Percentiles rank a stretch among this genome's conserved stretches.
Evolutionary conservation across 768 basidiomycete species (phyloP).

Genomic region (Clitopilus hobsonii): DNA sequence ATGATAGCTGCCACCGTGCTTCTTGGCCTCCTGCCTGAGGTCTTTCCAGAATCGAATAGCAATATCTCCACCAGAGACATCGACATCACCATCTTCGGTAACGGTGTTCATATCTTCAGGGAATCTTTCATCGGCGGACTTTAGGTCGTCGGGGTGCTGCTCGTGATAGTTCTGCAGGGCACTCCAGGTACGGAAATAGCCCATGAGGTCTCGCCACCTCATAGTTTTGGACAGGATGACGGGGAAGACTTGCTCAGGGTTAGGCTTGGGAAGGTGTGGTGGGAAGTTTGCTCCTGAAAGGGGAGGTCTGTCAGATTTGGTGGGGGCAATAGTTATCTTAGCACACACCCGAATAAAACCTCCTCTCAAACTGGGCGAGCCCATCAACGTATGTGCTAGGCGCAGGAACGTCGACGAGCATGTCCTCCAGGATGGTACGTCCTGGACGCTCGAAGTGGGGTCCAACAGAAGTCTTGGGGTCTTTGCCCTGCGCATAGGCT

Average conservation of each 20-base stretch:
- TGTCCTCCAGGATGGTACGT: conserved; percentile 65
- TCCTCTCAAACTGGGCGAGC: conserved; percentile 41
- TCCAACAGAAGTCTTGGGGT: conserved; percentile 52
- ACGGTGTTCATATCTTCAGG: conserved; percentile 20
- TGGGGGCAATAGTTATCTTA: background rate
- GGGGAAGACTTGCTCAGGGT: conserved; percentile 26
- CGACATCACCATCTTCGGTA: conserved; percentile 18
- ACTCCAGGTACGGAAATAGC: conserved; percentile 70
- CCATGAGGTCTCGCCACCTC: conserved; percentile 62
- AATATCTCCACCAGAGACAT: conserved; percentile 52
- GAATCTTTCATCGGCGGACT: conserved; percentile 28
- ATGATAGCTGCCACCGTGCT: conserved; percentile 24
- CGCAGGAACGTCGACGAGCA: conserved; percentile 66
- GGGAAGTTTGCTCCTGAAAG: conserved; percentile 11
- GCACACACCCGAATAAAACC: conserved; percentile 52
- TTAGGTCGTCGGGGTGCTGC: conserved; percentile 50
- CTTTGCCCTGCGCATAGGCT: conserved; percentile 56
- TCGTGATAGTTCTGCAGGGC: conserved; percentile 66
- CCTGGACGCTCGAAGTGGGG: conserved; percentile 82
- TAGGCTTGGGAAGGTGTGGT: conserved; percentile 8
- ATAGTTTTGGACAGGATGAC: conserved; percentile 55
- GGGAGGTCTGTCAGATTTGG: background rate
- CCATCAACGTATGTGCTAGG: conserved; percentile 29
- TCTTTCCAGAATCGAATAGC: conserved; percentile 59
- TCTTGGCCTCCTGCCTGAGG: conserved; percentile 35